phyloP scores from a whole-genome alignment of 1,284 basidiomycete species.

The Stygiomarasmius scandens region DNA sequence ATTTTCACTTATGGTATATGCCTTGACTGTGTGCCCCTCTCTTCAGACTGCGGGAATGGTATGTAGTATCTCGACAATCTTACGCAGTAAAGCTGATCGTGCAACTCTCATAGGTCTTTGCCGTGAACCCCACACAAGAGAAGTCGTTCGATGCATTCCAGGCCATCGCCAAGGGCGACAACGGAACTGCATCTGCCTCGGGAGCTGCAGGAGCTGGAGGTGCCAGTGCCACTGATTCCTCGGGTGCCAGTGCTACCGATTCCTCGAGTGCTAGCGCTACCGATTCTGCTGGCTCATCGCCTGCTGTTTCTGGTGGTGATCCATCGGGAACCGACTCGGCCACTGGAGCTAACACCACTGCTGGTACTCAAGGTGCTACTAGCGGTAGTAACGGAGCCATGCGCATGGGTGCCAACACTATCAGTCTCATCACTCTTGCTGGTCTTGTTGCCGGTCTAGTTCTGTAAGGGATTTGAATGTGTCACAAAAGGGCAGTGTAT shows the following conservation, averaged over 20 bases:
- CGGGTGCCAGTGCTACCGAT: too few species aligned
- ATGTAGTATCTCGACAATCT: background rate
- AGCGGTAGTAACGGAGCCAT: conserved; percentile 22
- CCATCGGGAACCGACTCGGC: conserved; percentile 11
- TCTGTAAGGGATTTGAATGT: conserved; percentile 23
- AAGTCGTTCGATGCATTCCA: conserved; percentile 51
- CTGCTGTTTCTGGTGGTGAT: too few species aligned
- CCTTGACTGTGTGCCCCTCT: background rate
- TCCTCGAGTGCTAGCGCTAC: too few species aligned
- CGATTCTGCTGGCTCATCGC: too few species aligned
- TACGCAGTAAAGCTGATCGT: background rate
- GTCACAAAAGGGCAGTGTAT: background rate
- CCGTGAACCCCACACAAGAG: conserved; percentile 47
- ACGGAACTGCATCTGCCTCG: conserved; percentile 19
- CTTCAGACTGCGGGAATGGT: conserved; percentile 53
- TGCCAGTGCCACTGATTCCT: conserved; percentile 18
- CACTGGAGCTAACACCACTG: conserved; percentile 14
- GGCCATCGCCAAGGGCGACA: conserved; percentile 36
- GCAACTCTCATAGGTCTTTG: conserved; percentile 34
- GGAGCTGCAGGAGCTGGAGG: conserved; percentile 9
- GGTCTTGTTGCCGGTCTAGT: conserved; percentile 39
- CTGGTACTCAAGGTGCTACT: conserved; percentile 20
- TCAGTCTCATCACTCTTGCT: conserved; percentile 32
- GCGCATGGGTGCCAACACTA: conserved; percentile 26
- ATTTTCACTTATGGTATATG: background rate